These are phyloP conservation scores for Podaxis sp. DNA, from an alignment of 768 basidiomycete species.

Conservation along the genomic window DNA sequence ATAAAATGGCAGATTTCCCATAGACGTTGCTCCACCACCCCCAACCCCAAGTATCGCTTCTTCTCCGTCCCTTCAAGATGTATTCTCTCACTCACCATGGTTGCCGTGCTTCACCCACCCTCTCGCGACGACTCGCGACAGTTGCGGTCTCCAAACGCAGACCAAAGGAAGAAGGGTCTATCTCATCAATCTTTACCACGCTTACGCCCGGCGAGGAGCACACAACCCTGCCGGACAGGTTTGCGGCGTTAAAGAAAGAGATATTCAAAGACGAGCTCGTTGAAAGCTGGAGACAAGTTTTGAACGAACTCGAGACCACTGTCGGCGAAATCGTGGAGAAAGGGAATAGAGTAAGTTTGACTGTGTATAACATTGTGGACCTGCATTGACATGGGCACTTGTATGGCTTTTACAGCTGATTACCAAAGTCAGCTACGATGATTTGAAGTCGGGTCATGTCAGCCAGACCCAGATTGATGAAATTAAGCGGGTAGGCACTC, in stretches of 20 bases:
- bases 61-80: neutral
- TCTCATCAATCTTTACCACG: conserved; percentile 37
- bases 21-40: neutral
- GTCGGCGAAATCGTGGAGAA: conserved; percentile 44
- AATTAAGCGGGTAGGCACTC: conserved; percentile 54
- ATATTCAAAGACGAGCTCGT: conserved; percentile 53
- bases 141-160: conserved; percentile 16
- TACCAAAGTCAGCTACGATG: conserved; percentile 58
- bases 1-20: neutral
- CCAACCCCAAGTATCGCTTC: neutral
- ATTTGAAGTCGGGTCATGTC: conserved; percentile 41
- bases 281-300: conserved; percentile 56
- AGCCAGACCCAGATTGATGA: conserved; percentile 42
- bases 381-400: neutral
- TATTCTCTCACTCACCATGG: neutral
- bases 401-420: conserved; percentile 43
- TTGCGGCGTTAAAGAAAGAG: conserved; percentile 55
- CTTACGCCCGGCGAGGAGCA: conserved; percentile 31
- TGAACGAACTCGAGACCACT: conserved; percentile 45
- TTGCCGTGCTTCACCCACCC: neutral
- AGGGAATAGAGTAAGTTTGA: conserved; percentile 46
- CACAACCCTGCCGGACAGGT: conserved; percentile 42
- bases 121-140: conserved; percentile 5
- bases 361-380: neutral
- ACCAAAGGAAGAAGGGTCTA: conserved; percentile 37